These are phyloP conservation scores for Jasminum sambac DNA, from an alignment of 257 asterid genomes.

Conservation along the genomic window DNA sequence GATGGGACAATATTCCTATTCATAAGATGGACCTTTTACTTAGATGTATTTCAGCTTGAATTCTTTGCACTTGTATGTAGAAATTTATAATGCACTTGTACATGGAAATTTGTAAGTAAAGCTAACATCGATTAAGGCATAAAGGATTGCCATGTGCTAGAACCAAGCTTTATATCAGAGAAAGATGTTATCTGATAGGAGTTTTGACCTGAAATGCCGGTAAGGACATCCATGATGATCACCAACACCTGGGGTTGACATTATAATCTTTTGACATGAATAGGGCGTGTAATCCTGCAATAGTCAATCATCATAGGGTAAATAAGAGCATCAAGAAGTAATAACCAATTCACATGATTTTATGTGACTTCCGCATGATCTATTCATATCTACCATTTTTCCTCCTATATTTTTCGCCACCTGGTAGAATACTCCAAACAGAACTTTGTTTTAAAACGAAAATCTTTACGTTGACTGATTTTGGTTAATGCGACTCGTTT, in stretches of 20 bases:
- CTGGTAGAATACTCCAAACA: neutral
- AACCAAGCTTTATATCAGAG: neutral
- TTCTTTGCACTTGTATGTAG: neutral
- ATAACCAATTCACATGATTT: constrained; percentile 7
- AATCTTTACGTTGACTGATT: neutral
- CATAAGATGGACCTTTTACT: neutral
- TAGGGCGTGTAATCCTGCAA: constrained; percentile 98
- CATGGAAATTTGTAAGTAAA: constrained; percentile 1
- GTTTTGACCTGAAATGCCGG: constrained; percentile 87
- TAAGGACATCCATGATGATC: constrained; percentile 98
- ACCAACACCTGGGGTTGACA: constrained; percentile 84
- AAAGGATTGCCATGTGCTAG: neutral
- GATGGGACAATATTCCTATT: constrained; percentile 11
- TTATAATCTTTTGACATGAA: constrained; percentile 87
- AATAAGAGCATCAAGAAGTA: constrained; percentile 8
- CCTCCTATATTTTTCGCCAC: neutral
- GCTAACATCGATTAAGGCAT: neutral
- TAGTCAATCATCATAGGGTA: constrained; percentile 11
- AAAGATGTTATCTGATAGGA: constrained; percentile 18
- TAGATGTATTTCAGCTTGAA: constrained; percentile 18
- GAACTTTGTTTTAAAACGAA: neutral
- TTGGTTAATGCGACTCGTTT: neutral
- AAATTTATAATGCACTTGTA: neutral
- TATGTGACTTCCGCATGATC: neutral
- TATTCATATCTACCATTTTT: constrained; percentile 2